Evolutionary conservation across 176 grass and related monocot species (phyloP), one percentile per base, ranked within the genome.

Genomic region (Eremochloa ophiuroides): DNA sequence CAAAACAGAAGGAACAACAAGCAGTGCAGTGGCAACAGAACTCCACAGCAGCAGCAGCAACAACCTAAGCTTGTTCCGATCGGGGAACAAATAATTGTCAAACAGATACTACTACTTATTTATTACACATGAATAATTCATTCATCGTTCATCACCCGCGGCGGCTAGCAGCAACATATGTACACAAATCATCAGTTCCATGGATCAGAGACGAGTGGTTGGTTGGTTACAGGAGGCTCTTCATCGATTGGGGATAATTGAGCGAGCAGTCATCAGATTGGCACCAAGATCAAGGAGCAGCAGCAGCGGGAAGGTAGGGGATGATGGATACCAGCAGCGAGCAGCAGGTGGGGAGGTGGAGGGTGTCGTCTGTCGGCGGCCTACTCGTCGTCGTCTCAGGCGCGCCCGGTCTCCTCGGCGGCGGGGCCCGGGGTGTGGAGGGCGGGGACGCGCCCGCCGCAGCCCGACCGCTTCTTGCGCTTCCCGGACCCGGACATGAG

Each of bases 381-480:
- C n/a, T n/a, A n/a, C n/a, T n/a, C n/a, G n/a, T 38, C 6, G 29
- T 28, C 33, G 6, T 12, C 25, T 84, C 78, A 77, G 69, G 80
- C 81, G 74, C n/a, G 53, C 30, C 62, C 47, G 41, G 60, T 28
- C 53, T 88, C 80, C 76, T 89, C 78, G 71, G 59, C 42, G 38
- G 75, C 38, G 64, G 58, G 40, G 44, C 60, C 29, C 3, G 56
- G 29, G 58, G 76, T 69, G 17, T 43, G 62, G 28, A 71, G 55
- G 30, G 79, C 73, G 37, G 63, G 71, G 34, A 89, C 63, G 44
- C 83, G 66, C 34, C 65, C 77, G 53, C 87, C 77, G 63, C 82
- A 85, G 71, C 87, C 71, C 2, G 86, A 83, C 66, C 67, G 73
- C 86, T 83, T 82, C 86, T 87, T 87, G 65, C 77, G 82, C 83